Base-by-base conservation (phyloP, 139 green algal genomes). In the Microglena sp. region DNA sequence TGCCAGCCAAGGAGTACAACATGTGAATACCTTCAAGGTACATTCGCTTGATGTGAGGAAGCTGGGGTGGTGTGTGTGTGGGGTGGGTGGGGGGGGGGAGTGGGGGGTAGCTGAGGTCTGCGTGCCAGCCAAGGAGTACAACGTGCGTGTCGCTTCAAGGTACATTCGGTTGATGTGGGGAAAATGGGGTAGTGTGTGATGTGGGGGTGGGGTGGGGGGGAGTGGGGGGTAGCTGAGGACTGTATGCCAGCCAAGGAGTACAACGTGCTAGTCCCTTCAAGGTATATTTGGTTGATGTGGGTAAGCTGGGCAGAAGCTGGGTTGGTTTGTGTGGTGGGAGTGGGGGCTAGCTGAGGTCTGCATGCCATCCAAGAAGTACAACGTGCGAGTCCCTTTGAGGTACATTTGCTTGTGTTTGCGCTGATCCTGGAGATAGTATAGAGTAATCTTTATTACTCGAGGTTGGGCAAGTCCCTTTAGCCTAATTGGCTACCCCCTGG, bases 171-270 rank as follows among this genome's bases (percentile, higher is more conserved):
- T 24, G 18, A 53, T 53, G 43, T 53, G 18, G 18, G 21, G 18
- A 18, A 53, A 18, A 53, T 53, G 18, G 21, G 18, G 43, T 18
- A 18, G 21, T 53, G 21, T 53, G 18, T 53, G 43, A 11, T 18
- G 21, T 24, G 18, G 43, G 43, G 21, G 43, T 18, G 21, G 18
- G 18, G 18, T 24, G 43, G 18, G 21, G 18, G 18, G 18, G 18
- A 24, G 21, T 53, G 18, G 18, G 21, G 18, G 43, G 21, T 53
- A 18, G 18, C 43, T 15, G 94, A 99, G 78, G 97, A 98, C 72
- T 99, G 98, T 83, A 88, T 96, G 71, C 87, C 91, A 1, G 85
- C 82, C 21, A 81, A 84, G 2, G 83, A 89, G 76, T 99, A 99
- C 82, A 98, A 99, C 74, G 94, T 98, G 60, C 85, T 93, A 22